phyloP scores from a whole-genome alignment of 1,284 basidiomycete genomes.

The Phylloporus sp. region DNA sequence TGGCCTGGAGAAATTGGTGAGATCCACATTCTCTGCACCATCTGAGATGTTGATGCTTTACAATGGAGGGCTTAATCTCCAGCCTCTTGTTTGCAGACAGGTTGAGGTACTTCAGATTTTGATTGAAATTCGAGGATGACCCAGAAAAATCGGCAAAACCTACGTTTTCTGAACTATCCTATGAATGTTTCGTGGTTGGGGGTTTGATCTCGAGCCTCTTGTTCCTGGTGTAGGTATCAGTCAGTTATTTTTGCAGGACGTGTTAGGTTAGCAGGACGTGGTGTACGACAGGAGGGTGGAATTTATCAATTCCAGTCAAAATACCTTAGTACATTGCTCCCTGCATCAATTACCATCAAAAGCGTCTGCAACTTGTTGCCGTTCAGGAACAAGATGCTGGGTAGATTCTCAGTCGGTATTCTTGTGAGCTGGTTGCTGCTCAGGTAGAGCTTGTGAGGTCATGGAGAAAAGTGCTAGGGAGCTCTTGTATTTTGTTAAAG shows the following conservation, averaged over 20 bases:
- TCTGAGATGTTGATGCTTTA: slow-evolving; percentile 24
- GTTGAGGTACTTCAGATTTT: slow-evolving; percentile 89
- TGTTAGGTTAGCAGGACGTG: background rate
- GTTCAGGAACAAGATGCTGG: slow-evolving; percentile 85
- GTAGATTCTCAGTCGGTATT: slow-evolving; percentile 88
- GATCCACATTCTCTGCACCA: slow-evolving; percentile 29
- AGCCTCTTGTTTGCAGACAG: slow-evolving; percentile 87
- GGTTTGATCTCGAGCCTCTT: too few relatives aligned
- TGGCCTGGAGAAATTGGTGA: slow-evolving; percentile 88
- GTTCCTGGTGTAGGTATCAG: too few relatives aligned
- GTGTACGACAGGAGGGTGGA: background rate
- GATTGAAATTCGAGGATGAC: slow-evolving; percentile 87
- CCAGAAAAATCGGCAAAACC: too few relatives aligned
- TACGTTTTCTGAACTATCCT: too few relatives aligned
- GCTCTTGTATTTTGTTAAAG: slow-evolving; percentile 95
- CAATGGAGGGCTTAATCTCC: slow-evolving; percentile 70
- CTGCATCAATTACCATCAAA: slow-evolving; percentile 88
- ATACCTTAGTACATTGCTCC: slow-evolving; percentile 95
- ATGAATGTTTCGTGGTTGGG: too few relatives aligned
- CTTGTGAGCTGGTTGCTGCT: slow-evolving; percentile 93
- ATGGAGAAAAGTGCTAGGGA: slow-evolving; percentile 79
- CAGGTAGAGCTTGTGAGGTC: slow-evolving; percentile 86
- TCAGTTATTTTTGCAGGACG: background rate
- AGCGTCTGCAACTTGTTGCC: slow-evolving; percentile 94
- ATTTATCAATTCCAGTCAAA: slow-evolving; percentile 99